Percentiles rank a stretch among this genome's conserved stretches.
phyloP scores from a whole-genome alignment of 768 basidiomycete genomes.

The Lactifluus volemus region DNA sequence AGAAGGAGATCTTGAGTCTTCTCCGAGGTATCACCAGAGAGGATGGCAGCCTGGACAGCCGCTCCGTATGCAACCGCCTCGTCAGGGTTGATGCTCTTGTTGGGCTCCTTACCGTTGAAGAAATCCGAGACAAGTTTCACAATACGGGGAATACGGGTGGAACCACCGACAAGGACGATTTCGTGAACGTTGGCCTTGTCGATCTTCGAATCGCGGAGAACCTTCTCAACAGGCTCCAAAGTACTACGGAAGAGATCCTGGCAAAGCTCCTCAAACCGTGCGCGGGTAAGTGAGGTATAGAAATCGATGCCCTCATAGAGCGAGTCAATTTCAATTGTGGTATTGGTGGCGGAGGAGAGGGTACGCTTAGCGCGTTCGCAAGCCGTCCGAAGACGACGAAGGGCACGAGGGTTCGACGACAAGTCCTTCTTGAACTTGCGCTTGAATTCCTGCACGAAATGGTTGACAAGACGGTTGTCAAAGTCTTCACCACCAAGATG shows the following conservation, averaged over 20 bases:
- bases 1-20: conserved; percentile 95
- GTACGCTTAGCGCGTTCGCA: conserved; percentile 99
- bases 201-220: conserved; percentile 95
- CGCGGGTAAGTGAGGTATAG: conserved; percentile 96
- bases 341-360: conserved; percentile 92
- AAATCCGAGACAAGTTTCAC: conserved; percentile 97
- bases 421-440: conserved; percentile 96
- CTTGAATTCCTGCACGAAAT: conserved; percentile 96
- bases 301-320: conserved; percentile 97
- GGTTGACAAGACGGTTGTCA: conserved; percentile 94
- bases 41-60: conserved; percentile 96
- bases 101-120: conserved; percentile 98
- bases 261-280: conserved; percentile 94
- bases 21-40: conserved; percentile 96
- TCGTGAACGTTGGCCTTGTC: conserved; percentile 95
- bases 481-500: conserved; percentile 99
- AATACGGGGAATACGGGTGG: conserved; percentile 96
- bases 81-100: conserved; percentile 99
- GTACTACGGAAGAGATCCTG: conserved; percentile 92
- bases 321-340: conserved; percentile 96
- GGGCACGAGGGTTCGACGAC: conserved; percentile 86
- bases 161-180: conserved; percentile 96
- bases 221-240: conserved; percentile 94
- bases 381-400: conserved; percentile 94
- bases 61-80: conserved; percentile 99